Evolutionary conservation across 1,139 yeast genomes (phyloP), one percentile per base, ranked within the genome.

Genomic region (Scheffersomyces parashehatae): DNA sequence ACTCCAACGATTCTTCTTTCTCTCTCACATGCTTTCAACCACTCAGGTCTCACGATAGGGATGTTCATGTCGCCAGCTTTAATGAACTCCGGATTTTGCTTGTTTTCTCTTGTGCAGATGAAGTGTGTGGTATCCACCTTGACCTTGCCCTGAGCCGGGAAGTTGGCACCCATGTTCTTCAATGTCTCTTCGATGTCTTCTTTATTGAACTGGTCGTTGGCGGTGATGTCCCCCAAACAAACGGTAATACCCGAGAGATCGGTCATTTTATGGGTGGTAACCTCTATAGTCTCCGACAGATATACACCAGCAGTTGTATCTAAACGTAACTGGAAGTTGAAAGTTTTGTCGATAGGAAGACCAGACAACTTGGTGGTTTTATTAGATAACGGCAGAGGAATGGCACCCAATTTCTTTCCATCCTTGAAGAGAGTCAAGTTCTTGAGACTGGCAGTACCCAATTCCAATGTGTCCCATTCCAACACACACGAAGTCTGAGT

Each of bases 401-500:
- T 87, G 35, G 85, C 79, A 2, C 96, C 96, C 41, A 93, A 74
- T 58, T 93, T 85, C 46, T 80, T 71, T 30, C 85, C 86, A 56
- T 89, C 90, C 64, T 90, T 89, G 67, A 81, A 90, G 45, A 93
- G 70, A 9, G 87, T 81, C 56, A 95, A 73, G 38, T 88, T 83
- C 60, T 85, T 86, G 57, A 95, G 75, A 42, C 79, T 81, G 3
- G 97, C 84, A 1, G 96, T 86, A 8, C 97, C 98, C 49, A 90
- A 70, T 42, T 87, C 83, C 44, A 93, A 72, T 14, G 83, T 79
- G 50, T 90, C 97, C 99, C 99, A 93, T 62, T 89, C 96, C 50
- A 93, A 75, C 30, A 91, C 97, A 62, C 96, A 89, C 45, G 95
- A 84, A 0, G 99, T 93, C 64, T 95, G 99, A 2, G 99, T 93